Evolutionary conservation across 257 asterid genomes (phyloP).

Genomic region (Penstemon davidsonii): DNA sequence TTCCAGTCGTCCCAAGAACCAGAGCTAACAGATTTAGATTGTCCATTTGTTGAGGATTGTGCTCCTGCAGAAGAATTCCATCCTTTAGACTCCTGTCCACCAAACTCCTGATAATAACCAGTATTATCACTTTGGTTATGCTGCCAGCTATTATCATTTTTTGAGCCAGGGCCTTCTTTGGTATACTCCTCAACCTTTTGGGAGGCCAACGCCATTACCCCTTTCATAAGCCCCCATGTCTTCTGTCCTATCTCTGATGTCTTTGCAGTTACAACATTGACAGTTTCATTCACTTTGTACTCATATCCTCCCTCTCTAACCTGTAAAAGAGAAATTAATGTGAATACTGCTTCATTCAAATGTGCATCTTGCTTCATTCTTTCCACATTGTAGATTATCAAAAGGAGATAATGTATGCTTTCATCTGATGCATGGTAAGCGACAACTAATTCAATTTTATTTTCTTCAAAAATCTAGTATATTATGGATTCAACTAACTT

Average conservation of each 20-base stretch:
- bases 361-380: no score
- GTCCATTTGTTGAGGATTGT: slow-evolving; percentile 48
- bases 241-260: slow-evolving; percentile 86
- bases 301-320: slow-evolving; percentile 91
- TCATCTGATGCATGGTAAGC: not conserved
- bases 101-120: slow-evolving; percentile 59
- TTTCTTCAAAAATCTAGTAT: no score
- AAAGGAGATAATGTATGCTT: not conserved
- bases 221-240: slow-evolving; percentile 93
- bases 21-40: slow-evolving; percentile 27
- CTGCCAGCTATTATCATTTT: slow-evolving; percentile 69
- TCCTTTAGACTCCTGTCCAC: slow-evolving; percentile 31
- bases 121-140: slow-evolving; percentile 49
- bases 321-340: slow-evolving; percentile 38
- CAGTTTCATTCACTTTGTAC: slow-evolving; percentile 78
- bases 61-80: slow-evolving; percentile 42
- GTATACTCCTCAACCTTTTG: slow-evolving; percentile 93
- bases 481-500: no score
- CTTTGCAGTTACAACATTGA: slow-evolving; percentile 72
- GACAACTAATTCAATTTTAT: no score
- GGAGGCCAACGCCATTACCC: slow-evolving; percentile 91
- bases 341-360: not conserved
- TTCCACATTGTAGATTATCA: no score
- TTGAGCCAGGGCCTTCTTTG: slow-evolving; percentile 53
- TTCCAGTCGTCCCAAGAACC: slow-evolving; percentile 93